Evolutionary conservation across 2,329 filamentous ascomycete genomes (phyloP).

Genomic region (Xylaria digitata): DNA sequence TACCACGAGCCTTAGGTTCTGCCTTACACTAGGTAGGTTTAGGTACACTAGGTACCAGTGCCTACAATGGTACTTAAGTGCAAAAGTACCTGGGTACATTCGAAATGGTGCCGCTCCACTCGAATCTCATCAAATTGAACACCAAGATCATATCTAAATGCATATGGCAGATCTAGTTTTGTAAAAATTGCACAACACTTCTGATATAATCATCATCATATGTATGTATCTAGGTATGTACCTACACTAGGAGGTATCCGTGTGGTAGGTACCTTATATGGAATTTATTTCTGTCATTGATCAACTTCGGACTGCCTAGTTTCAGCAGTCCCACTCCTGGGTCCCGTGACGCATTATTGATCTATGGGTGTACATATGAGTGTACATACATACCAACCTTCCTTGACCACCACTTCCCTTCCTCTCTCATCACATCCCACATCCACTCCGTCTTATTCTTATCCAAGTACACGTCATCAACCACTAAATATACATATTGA

Average conservation of each 20-base stretch:
- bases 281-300: background rate
- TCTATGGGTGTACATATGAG: no score
- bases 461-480: background rate
- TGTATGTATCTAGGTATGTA: no score
- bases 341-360: background rate
- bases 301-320: background rate
- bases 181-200: background rate
- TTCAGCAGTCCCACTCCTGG: constrained; percentile 16
- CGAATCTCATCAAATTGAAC: no score
- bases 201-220: background rate
- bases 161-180: background rate
- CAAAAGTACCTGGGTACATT: background rate
- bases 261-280: no score
- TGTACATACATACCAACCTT: background rate
- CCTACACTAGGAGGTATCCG: no score
- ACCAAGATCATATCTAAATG: no score
- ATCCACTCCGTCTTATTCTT: constrained; percentile 7
- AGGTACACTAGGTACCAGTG: no score
- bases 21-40: no score
- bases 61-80: background rate
- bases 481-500: background rate
- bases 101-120: background rate
- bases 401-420: constrained; percentile 14
- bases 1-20: no score
- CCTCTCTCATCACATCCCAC: background rate